phyloP scores from a whole-genome alignment of 2,329 filamentous ascomycete species.

The Penicillium olsonii region DNA sequence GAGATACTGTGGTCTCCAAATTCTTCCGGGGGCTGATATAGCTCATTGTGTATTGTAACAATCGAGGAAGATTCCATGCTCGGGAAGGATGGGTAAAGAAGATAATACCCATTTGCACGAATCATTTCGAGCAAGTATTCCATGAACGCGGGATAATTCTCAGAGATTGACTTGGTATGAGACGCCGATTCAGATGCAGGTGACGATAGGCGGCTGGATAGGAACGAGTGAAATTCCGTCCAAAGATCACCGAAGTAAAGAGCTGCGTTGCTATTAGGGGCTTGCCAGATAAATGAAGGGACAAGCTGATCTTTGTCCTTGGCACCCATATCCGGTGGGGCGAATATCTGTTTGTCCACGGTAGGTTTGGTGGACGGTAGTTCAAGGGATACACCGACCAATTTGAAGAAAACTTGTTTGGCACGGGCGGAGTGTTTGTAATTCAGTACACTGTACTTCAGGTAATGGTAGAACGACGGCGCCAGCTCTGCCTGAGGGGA shows the following conservation, averaged over 20 bases:
- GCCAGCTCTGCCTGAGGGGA: constrained; percentile 80
- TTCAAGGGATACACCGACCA: constrained; percentile 80
- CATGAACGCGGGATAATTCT: constrained; percentile 72
- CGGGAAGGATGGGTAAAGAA: constrained; percentile 71
- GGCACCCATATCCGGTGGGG: constrained; percentile 23
- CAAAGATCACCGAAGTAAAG: constrained; percentile 85
- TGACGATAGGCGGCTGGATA: constrained; percentile 61
- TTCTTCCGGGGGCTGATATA: constrained; percentile 73
- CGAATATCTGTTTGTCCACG: constrained; percentile 61
- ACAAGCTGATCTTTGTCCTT: constrained; percentile 30
- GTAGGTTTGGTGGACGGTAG: constrained; percentile 59
- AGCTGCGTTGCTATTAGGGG: constrained; percentile 77
- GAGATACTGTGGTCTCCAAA: constrained; percentile 30
- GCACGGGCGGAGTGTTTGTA: constrained; percentile 68
- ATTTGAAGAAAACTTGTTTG: constrained; percentile 49
- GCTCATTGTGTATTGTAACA: constrained; percentile 75
- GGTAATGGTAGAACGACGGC: constrained; percentile 79
- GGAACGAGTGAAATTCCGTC: constrained; percentile 79
- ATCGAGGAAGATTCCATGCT: constrained; percentile 54
- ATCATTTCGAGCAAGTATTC: constrained; percentile 77
- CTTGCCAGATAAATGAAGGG: constrained; percentile 78
- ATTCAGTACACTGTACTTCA: constrained; percentile 75
- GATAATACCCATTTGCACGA: constrained; percentile 72
- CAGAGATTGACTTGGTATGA: constrained; percentile 61
- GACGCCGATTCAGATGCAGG: constrained; percentile 16